These are phyloP conservation scores for Fraxinus nigra DNA, from an alignment of 305 asterid genomes.

Conservation along the genomic window DNA sequence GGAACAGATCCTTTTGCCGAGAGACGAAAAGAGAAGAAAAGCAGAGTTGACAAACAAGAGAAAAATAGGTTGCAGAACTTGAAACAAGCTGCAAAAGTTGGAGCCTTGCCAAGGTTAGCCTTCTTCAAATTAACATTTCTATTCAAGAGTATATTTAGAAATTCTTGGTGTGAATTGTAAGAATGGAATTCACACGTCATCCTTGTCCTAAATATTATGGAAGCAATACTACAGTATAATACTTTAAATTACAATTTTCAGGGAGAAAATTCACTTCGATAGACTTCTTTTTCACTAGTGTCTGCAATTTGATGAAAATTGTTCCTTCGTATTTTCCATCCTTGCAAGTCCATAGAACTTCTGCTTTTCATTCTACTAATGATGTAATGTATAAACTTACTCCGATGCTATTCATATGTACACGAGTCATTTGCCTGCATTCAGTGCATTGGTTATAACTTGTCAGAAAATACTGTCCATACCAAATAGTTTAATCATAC, in stretches of 20 bases:
- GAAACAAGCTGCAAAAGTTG: constrained; percentile 80
- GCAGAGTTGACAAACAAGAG: constrained; percentile 80
- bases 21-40: constrained; percentile 73
- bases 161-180: background rate
- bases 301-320: constrained; percentile 4
- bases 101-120: constrained; percentile 83
- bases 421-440: background rate
- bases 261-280: background rate
- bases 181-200: background rate
- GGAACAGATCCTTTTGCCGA: constrained; percentile 94
- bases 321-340: background rate
- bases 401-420: background rate
- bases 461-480: background rate
- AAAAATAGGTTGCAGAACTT: constrained; percentile 67
- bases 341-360: background rate
- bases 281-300: constrained; percentile 1
- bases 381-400: background rate
- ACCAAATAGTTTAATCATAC: constrained; percentile 7
- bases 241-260: background rate
- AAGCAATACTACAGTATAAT: background rate
- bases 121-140: constrained; percentile 12
- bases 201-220: background rate
- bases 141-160: background rate
- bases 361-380: background rate
- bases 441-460: background rate